Base-by-base conservation (phyloP, 345 rosid genomes). In the Eutrema japonicum region DNA sequence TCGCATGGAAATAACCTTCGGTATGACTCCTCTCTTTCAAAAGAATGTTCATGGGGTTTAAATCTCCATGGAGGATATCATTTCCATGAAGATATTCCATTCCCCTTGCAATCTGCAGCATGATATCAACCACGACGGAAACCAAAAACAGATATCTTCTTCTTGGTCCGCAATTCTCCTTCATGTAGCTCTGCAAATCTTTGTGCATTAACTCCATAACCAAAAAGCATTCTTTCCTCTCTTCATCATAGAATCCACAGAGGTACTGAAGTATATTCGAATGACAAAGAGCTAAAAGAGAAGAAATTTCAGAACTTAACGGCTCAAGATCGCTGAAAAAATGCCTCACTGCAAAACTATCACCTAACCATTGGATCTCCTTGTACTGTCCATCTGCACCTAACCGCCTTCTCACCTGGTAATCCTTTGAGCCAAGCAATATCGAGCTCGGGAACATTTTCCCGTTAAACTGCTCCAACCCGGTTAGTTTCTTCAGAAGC, bases 351-450 rank as follows among this genome's bases (percentile, higher is more conserved):
- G 77, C 83, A 54, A 85, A 95, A 26, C 73, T 78, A 65, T 88
- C 87, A 50, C 97, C 99, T 33, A 88, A 62, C 99, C 99, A 92
- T 38, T 84, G 90, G 45, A 95, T 88, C 78, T 87, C 99, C 84
- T 92, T 95, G 53, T 80, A 84, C 72, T 89, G 85, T 11, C 79
- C 75, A 60, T 84, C 88, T 10, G 63, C 78, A 14, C 85, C 88
- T 55, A 91, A 57, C 59, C 97, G 29, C 33, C 81, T 77, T 71
- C 82, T 85, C 66, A 95, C 93, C 49, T 80, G 86, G 70, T 83
- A 92, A 70, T 95, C 91, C 59, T 84, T 84, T 4, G 86, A 82
- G 33, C 85, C 87, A 16, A 84, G 12, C 53, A 95, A 71, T 60
- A 92, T 76, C 7, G 89, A 86, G 33, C 87, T 82, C 1, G 95